Conservation (phyloP, 2,329 filamentous ascomycete genomes). For the Exophiala sp. region DNA sequence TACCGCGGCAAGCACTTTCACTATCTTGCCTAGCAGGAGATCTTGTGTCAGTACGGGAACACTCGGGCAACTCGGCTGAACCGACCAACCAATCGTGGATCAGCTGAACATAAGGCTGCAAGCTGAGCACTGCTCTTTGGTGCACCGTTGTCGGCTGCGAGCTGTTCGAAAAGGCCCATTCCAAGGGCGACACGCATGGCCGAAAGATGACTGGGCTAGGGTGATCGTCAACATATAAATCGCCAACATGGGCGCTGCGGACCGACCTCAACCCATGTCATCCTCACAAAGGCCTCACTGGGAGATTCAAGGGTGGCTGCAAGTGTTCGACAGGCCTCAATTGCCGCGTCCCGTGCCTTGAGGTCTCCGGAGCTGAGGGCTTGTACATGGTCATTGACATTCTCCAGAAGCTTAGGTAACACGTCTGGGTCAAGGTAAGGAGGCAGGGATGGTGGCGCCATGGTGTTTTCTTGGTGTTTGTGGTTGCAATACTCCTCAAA, state of each 20-base stretch:
- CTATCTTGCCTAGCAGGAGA: conserved; percentile 18
- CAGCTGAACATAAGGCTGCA: conserved; percentile 2
- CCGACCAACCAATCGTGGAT: conserved; percentile 8
- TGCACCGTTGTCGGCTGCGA: neutral
- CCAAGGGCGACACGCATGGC: conserved; percentile 5
- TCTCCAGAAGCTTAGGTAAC: neutral
- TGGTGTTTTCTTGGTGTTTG: no score
- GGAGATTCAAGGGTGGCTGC: conserved; percentile 7
- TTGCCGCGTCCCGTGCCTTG: conserved; percentile 7
- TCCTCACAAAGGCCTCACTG: conserved; percentile 9
- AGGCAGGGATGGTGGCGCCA: no score
- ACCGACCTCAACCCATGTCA: conserved; percentile 12
- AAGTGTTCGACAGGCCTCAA: conserved; percentile 6
- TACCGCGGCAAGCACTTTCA: conserved; percentile 22
- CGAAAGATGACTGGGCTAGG: conserved; percentile 7
- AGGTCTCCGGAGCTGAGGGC: conserved; percentile 4
- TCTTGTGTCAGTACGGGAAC: conserved; percentile 2
- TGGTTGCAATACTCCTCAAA: no score
- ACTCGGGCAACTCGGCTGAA: neutral
- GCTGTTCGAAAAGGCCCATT: conserved; percentile 5
- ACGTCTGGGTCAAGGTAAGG: neutral
- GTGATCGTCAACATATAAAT: neutral
- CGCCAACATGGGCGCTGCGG: neutral
- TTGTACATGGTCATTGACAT: conserved; percentile 7
- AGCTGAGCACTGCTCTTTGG: conserved; percentile 8